Evolutionary conservation across 306 rosid species (phyloP), one percentile per base, ranked within the genome.

Genomic region (Echinosophora koreensis): DNA sequence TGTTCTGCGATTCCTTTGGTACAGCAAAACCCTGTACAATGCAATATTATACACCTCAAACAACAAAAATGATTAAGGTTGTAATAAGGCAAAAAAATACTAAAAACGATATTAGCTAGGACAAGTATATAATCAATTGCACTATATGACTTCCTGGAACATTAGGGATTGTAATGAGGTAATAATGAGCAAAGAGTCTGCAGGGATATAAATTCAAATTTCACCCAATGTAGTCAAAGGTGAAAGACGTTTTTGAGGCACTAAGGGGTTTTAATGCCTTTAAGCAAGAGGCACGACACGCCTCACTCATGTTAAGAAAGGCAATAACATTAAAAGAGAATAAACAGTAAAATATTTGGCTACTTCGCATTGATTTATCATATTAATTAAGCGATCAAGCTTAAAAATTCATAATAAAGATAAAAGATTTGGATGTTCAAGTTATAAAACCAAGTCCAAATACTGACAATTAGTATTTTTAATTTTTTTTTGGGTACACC

Each of bases 21-120:
- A 95, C 89, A 78, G 99, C 92, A 90, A 95, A 95, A 69, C 97
- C 97, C 97, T 95, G 87, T 44, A 71, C 44, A 81, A 70, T 34
- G 69, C 82, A 83, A 83, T 78, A 80, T 69, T 60, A 14, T 64
- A 69, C 51, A 82, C 83, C 73, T 84, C 81, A 73, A 76, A 74
- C 62, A 71, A 49, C 37, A 58, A 60, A 47, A 76, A 81, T 12
- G n/a, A 66, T 5, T 0, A 49, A 16, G 22, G 57, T 73, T 57
- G 28, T 9, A 52, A 66, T 15, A 73, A 58, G 42, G n/a, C 16
- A 41, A 13, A 72, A 47, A 47, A 10, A 30, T n/a, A 8, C 17
- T 42, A 17, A 38, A 49, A 65, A 66, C 5, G 49, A 66, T 28
- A 2, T 49, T 49, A 47, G 17, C 57, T n/a, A 57, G 5, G 66